Evolutionary conservation across 208 protist genomes (phyloP), one percentile per base, ranked within the genome.

Genomic region (Porcisia hertigi): DNA sequence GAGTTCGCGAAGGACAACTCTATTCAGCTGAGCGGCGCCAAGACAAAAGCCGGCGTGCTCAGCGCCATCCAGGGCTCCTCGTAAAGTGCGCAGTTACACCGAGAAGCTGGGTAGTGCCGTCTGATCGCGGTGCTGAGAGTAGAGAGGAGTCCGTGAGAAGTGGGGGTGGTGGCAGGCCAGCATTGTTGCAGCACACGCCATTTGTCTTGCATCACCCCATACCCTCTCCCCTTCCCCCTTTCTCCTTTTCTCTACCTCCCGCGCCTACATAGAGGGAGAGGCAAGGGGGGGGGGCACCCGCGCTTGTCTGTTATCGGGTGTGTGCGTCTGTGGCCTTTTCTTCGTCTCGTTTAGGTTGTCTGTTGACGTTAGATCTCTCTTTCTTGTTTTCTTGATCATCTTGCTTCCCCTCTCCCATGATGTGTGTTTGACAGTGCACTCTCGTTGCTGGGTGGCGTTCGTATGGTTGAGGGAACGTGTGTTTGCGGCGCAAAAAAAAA

Each of bases 21-120:
- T 4, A 91, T 96, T 53, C n/a, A 71, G 16, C 43, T 94, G 45
- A 69, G 66, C 3, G 86, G 88, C 1, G 65, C 81, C 14, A 77
- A 80, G 30, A 86, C 63, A 14, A 96, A 94, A 79, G 71, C 82
- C 11, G 88, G 88, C 39, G 92, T 96, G 47, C 83, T 96, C 36
- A n/a, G 60, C 55, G 86, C 80, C 62, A 91, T 96, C 64, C 66
- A 79, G 18, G 76, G 80, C 11, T 69, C 73, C 12, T 25, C 69
- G 47, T 82, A 76, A 49, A 16, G 58, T 30, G 11, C 6, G 2
- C 30, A 14, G 67, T 30, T 6, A 67, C 7, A 34, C 41, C 2
- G 18, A 67, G 2, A 67, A 49, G 7, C 23, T 6, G 41, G 20
- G 41, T 9, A 9, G 63, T 67, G 25, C 20, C 23, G 41, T 30